A percentile compares a stretch with the other conserved stretches of the same genome.
phyloP scores from a whole-genome alignment of 2,329 filamentous ascomycete species.

The Phialocephala sp. region DNA sequence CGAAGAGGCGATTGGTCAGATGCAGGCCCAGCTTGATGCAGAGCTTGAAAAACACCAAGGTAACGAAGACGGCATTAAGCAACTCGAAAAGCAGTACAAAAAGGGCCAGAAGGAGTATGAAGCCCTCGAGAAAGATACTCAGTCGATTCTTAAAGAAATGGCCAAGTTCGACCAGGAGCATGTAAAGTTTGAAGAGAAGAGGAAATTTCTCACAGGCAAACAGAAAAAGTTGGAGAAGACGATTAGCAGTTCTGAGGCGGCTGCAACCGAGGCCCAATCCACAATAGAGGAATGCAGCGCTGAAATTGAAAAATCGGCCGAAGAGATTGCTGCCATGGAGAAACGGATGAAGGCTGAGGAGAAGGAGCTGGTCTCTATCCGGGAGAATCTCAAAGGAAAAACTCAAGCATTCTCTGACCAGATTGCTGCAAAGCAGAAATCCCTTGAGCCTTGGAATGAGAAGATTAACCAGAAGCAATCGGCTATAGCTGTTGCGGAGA shows the following conservation, averaged over 20 bases:
- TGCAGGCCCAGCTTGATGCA: slow-evolving; percentile 83
- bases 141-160: slow-evolving; percentile 82
- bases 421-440: slow-evolving; percentile 90
- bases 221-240: slow-evolving; percentile 94
- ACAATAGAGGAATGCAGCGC: slow-evolving; percentile 78
- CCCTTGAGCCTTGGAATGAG: slow-evolving; percentile 93
- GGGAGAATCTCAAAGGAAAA: slow-evolving; percentile 90
- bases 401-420: slow-evolving; percentile 93
- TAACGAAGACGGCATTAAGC: slow-evolving; percentile 87
- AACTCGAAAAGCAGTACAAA: slow-evolving; percentile 83
- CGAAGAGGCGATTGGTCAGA: slow-evolving; percentile 86
- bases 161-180: slow-evolving; percentile 94
- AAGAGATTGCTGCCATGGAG: slow-evolving; percentile 80
- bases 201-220: slow-evolving; percentile 89
- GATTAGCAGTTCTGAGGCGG: slow-evolving; percentile 76
- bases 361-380: slow-evolving; percentile 79
- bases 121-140: slow-evolving; percentile 78
- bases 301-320: slow-evolving; percentile 77
- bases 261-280: slow-evolving; percentile 74
- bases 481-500: slow-evolving; percentile 90
- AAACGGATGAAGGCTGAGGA: slow-evolving; percentile 79
- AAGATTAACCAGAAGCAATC: slow-evolving; percentile 98
- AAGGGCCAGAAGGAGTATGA: slow-evolving; percentile 85
- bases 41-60: slow-evolving; percentile 93
- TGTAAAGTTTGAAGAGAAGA: slow-evolving; percentile 97